A percentile compares a stretch with the other conserved stretches of the same genome.
phyloP scores from a whole-genome alignment of 148 eudicot species.

The Chenopodium berlandieri region DNA sequence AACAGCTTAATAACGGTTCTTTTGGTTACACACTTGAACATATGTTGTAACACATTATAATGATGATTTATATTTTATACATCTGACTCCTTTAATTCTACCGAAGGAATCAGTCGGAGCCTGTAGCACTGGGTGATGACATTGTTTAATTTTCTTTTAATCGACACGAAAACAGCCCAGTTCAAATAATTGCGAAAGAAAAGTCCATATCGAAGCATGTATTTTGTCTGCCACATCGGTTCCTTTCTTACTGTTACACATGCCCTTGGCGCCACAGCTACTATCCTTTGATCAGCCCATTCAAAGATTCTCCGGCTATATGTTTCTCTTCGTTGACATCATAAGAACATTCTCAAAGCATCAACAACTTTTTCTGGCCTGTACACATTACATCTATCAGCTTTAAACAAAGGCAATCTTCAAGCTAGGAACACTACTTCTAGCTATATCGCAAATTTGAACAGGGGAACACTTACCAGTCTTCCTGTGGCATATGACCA shows the following conservation, averaged over 20 bases:
- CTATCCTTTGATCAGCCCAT: background rate
- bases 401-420: constrained; percentile 8
- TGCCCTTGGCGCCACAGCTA: background rate
- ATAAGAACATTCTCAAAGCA: constrained; percentile 70
- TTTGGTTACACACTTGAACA: background rate
- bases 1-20: background rate
- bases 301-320: background rate
- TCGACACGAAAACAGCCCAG: background rate
- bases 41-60: no score
- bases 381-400: constrained; percentile 20
- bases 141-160: background rate
- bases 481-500: constrained; percentile 99
- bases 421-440: background rate
- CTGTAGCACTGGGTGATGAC: background rate
- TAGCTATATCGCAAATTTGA: background rate
- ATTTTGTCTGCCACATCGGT: background rate
- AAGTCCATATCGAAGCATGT: background rate
- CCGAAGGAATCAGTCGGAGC: background rate
- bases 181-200: background rate
- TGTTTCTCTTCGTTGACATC: constrained; percentile 9
- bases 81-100: background rate
- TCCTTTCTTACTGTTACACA: constrained; percentile 12
- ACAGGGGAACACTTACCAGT: constrained; percentile 55
- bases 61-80: background rate
- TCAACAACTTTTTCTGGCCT: constrained; percentile 98